Conservation (phyloP, 768 basidiomycete species). For the Rhodotorula taiwanensis region DNA sequence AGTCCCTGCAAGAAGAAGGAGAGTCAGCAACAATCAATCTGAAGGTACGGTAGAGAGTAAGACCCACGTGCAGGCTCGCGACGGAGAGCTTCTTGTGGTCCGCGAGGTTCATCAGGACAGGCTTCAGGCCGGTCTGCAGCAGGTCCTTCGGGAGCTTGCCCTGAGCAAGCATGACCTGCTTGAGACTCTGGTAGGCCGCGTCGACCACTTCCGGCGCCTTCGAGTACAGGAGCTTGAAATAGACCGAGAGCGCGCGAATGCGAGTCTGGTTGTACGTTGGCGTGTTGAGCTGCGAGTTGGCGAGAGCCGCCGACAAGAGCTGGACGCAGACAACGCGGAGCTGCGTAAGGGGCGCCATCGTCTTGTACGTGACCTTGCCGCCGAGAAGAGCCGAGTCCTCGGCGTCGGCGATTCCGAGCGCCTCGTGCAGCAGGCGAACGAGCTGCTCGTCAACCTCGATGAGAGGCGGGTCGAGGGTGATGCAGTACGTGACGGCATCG, state of each 20-base stretch:
- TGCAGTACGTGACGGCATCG: constrained; percentile 88
- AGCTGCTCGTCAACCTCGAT: constrained; percentile 89
- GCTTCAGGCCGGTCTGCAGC: constrained; percentile 86
- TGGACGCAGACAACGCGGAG: constrained; percentile 90
- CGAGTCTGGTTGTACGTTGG: constrained; percentile 73
- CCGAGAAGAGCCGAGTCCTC: constrained; percentile 73
- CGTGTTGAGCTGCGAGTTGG: constrained; percentile 79
- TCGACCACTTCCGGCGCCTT: constrained; percentile 83
- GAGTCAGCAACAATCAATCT: no score
- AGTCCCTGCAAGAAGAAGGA: constrained; percentile 61
- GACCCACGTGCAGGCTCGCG: constrained; percentile 55
- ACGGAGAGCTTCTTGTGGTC: constrained; percentile 91
- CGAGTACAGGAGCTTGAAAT: constrained; percentile 97
- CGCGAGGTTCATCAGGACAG: constrained; percentile 94
- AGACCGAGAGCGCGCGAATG: constrained; percentile 78
- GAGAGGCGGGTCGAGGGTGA: constrained; percentile 78
- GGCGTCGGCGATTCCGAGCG: constrained; percentile 88
- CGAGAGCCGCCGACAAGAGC: constrained; percentile 87
- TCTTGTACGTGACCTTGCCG: constrained; percentile 69
- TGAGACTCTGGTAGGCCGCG: constrained; percentile 86
- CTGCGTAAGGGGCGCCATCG: constrained; percentile 71
- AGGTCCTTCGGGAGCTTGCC: constrained; percentile 89
- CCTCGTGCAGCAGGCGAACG: constrained; percentile 81
- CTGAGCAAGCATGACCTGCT: constrained; percentile 80
- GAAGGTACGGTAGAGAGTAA: rapidly evolving